Evolutionary conservation across 352 stramenopile species (phyloP).

Genomic region (Globisporangium mamillatum): DNA sequence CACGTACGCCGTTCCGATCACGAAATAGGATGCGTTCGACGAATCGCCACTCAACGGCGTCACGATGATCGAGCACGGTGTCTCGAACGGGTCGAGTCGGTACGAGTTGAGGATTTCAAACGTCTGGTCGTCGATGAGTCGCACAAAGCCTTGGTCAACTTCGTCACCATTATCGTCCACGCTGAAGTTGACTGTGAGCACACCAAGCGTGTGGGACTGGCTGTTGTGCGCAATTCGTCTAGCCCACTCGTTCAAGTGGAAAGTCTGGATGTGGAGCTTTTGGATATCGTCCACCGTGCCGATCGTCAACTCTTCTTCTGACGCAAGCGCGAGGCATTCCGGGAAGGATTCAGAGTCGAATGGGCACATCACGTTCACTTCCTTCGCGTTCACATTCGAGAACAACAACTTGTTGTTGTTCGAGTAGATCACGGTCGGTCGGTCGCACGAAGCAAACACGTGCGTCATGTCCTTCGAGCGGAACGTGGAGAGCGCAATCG

Average conservation of each 20-base stretch:
- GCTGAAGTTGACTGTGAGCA: conserved; percentile 80
- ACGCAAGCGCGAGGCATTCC: conserved; percentile 95
- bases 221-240: conserved; percentile 88
- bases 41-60: conserved; percentile 80
- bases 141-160: conserved; percentile 88
- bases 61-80: conserved; percentile 78
- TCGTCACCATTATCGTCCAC: conserved; percentile 83
- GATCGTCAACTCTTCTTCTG: conserved; percentile 94
- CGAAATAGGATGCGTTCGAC: conserved; percentile 72
- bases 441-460: conserved; percentile 96
- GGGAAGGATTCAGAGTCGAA: conserved; percentile 92
- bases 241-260: conserved; percentile 92
- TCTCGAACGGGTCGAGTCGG: conserved; percentile 87
- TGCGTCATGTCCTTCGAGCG: conserved; percentile 91
- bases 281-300: conserved; percentile 99
- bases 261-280: conserved; percentile 98
- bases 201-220: conserved; percentile 76
- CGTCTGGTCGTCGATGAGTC: conserved; percentile 96
- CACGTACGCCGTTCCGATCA: conserved; percentile 90
- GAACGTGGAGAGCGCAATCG: conserved; percentile 93
- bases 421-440: conserved; percentile 97
- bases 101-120: conserved; percentile 92
- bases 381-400: conserved; percentile 92
- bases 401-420: conserved; percentile 96
- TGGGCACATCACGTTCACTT: conserved; percentile 92